Conservation (phyloP, 2,329 filamentous ascomycete genomes). For the Exophiala xenobiotica region DNA sequence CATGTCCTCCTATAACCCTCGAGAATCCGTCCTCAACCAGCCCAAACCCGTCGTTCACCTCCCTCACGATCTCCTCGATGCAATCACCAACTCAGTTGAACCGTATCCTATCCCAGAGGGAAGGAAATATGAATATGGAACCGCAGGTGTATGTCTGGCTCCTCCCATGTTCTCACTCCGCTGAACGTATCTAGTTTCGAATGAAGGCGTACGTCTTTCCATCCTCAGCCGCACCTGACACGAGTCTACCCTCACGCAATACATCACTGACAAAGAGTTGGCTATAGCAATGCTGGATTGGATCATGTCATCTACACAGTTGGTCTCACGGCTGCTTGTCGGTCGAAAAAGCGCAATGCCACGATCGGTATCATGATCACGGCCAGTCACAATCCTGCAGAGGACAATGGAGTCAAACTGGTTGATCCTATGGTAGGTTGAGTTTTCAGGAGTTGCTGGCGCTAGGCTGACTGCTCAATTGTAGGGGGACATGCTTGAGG, state of each 20-base stretch:
- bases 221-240: constrained; percentile 31
- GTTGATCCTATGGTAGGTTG: constrained; percentile 78
- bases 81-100: constrained; percentile 48
- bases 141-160: constrained; percentile 56
- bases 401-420: constrained; percentile 91
- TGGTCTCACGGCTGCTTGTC: constrained; percentile 81
- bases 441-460: constrained; percentile 7
- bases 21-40: constrained; percentile 30
- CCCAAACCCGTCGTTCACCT: constrained; percentile 29
- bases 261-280: constrained; percentile 33
- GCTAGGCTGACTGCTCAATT: constrained; percentile 17
- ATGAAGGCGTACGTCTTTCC: constrained; percentile 62
- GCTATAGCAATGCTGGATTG: constrained; percentile 56
- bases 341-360: constrained; percentile 86
- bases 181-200: constrained; percentile 54
- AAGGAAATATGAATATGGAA: constrained; percentile 59
- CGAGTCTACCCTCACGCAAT: constrained; percentile 31
- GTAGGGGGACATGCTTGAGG: constrained; percentile 91
- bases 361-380: constrained; percentile 97
- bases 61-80: constrained; percentile 40
- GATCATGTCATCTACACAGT: constrained; percentile 77
- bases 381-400: constrained; percentile 85
- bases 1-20: constrained; percentile 23
- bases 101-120: constrained; percentile 52
- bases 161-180: constrained; percentile 10